Evolutionary conservation across 257 asterid genomes (phyloP), one percentile per base, ranked within the genome.

Genomic region (Plantago ovata): DNA sequence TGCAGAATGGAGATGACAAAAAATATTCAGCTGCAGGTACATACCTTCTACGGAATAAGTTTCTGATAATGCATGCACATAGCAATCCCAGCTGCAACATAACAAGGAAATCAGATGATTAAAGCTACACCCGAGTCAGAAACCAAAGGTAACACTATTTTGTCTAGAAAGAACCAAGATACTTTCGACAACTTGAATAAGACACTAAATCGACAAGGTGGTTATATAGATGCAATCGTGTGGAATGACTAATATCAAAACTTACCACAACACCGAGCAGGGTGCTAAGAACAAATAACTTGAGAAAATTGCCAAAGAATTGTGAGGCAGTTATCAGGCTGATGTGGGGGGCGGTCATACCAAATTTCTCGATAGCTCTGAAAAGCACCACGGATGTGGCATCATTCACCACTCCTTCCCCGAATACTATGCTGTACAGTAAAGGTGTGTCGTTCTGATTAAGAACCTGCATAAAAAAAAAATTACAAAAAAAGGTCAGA

Each of bases 371-470:
- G 70, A 89, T 79, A 45, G 95, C 90, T 15, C 85, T 83, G 65
- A 89, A 85, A 20, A 88, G 82, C 47, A 89, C 96, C 45, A 89
- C 82, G 4, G 91, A 72, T 7, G 96, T 78, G 41, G 96, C 96
- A 73, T 89, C 96, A 56, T 89, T 85, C 54, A 85, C 94, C 49
- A 89, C 94, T 0, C 95, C 85, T 81, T 89, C 96, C 28, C 95
- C 95, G 64, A 88, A 85, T 16, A 85, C 95, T 28, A 89, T 24
- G 58, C 95, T 85, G 72, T 85, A 74, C 38, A 89, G 80, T 22
- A 81, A 72, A 53, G 95, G 95, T 1, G 79, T 81, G 56, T 88
- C 88, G 11, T 85, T 86, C 79, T 85, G 96, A 69, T 69, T 76
- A 45, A 83, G 95, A 65, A 89, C 95, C 95, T 87, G 75, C n/a